Base-by-base conservation (phyloP, 768 basidiomycete genomes). In the Lentinula aciculospora region DNA sequence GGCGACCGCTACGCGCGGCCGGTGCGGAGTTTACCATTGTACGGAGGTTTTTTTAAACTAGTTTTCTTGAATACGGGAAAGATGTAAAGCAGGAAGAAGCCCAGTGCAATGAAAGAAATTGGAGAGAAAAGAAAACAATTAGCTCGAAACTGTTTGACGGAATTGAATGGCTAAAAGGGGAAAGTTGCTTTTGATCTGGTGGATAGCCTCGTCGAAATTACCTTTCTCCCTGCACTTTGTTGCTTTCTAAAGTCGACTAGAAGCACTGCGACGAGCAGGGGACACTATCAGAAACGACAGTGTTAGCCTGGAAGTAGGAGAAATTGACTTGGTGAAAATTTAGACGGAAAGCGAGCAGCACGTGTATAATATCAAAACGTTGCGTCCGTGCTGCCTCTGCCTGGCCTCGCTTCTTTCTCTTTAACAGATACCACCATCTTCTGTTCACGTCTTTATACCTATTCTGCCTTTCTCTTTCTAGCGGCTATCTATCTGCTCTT, bases 401-500 rank as follows among this genome's bases (percentile, higher is more conserved):
- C 42, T 21, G 42, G 42, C 42, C 19, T 44, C 42, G 42, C 42
- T 44, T 44, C 42, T 44, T 44, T 44, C 42, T 44, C 42, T 44
- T 44, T 44, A 44, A 44, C 42, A 44, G 42, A 44, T 44, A 44
- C 42, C 42, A 44, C 42, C 42, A 44, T 44, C 42, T 44, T 44
- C 42, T 44, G 42, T 44, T 44, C 42, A 44, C 42, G 42, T 44
- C 42, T 44, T 44, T 44, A 44, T 44, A 44, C 42, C 42, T 44
- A 44, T 44, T 44, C 42, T 44, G 42, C 42, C 23, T 64, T 66
- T 63, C 68, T 69, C 69, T 67, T 61, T 62, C 66, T 64, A 60
- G 56, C 71, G 68, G 79, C 81, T 81, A 80, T 74, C 75, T 77
- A 79, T 80, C 78, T 75, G 72, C 70, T 67, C 65, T 68, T 70